These are phyloP conservation scores for Omphalotus guepiniiformis DNA, from an alignment of 768 basidiomycete species.

Conservation along the genomic window DNA sequence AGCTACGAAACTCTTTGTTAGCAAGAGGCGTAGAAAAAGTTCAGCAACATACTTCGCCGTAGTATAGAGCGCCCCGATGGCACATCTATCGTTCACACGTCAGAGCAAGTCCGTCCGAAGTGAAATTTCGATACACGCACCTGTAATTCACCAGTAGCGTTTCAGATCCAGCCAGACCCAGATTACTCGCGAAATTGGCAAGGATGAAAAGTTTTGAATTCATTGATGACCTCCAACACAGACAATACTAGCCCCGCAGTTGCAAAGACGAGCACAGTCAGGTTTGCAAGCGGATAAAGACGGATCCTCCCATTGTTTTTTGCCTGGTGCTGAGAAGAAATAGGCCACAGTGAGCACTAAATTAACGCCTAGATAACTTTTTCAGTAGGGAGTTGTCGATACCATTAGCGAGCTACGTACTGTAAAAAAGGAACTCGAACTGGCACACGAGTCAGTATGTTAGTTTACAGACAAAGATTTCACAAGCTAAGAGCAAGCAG, in stretches of 20 bases:
- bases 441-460: neutral
- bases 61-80: slow-evolving; percentile 1
- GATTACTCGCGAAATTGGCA: too few species aligned
- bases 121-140: neutral
- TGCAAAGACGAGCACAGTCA: slow-evolving; percentile 2
- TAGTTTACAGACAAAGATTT: too few species aligned
- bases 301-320: neutral
- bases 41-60: neutral
- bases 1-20: neutral
- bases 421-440: slow-evolving; percentile 5
- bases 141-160: neutral
- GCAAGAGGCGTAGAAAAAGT: neutral
- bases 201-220: neutral
- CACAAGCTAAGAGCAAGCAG: too few species aligned
- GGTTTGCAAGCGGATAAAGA: slow-evolving; percentile 1
- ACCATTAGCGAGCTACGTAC: neutral
- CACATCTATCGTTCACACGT: neutral
- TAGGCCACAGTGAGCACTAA: neutral
- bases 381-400: neutral
- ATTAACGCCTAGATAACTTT: neutral
- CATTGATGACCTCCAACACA: neutral
- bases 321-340: neutral
- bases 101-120: neutral
- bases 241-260: slow-evolving; percentile 3
- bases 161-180: neutral